Conservation (phyloP, 805 yeast genomes). For the Metschnikowia arizonensis region DNA sequence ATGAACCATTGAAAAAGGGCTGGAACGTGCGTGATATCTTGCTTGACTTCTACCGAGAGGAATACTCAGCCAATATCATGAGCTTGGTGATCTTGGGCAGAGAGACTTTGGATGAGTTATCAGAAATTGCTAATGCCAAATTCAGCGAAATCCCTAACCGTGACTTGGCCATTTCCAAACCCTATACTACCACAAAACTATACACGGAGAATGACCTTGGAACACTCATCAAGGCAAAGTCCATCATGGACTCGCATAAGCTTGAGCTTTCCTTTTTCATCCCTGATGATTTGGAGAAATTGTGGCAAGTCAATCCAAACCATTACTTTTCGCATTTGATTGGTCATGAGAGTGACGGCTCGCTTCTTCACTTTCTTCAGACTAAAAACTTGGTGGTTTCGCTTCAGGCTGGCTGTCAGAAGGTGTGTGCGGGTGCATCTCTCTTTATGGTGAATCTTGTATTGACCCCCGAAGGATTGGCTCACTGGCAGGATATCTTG, state of each 20-base stretch:
- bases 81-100: slow-evolving; percentile 79
- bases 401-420: slow-evolving; percentile 67
- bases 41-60: slow-evolving; percentile 63
- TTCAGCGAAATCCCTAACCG: slow-evolving; percentile 62
- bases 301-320: slow-evolving; percentile 67
- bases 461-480: slow-evolving; percentile 68
- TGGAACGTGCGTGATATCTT: slow-evolving; percentile 78
- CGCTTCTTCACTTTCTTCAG: slow-evolving; percentile 68
- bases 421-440: slow-evolving; percentile 63
- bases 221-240: slow-evolving; percentile 61
- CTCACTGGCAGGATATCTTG: slow-evolving; percentile 58
- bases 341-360: slow-evolving; percentile 93
- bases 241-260: slow-evolving; percentile 75
- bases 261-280: slow-evolving; percentile 65
- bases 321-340: slow-evolving; percentile 73
- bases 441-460: slow-evolving; percentile 68
- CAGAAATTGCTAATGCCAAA: slow-evolving; percentile 62
- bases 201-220: slow-evolving; percentile 47
- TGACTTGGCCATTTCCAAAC: slow-evolving; percentile 36
- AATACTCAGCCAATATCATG: slow-evolving; percentile 87
- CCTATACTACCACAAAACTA: slow-evolving; percentile 45
- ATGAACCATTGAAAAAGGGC: slow-evolving; percentile 54
- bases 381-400: slow-evolving; percentile 71
- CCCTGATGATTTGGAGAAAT: slow-evolving; percentile 63
- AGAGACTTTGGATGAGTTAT: slow-evolving; percentile 68